phyloP scores from a whole-genome alignment of 768 basidiomycete genomes.

The Leccinum fibrillosum region DNA sequence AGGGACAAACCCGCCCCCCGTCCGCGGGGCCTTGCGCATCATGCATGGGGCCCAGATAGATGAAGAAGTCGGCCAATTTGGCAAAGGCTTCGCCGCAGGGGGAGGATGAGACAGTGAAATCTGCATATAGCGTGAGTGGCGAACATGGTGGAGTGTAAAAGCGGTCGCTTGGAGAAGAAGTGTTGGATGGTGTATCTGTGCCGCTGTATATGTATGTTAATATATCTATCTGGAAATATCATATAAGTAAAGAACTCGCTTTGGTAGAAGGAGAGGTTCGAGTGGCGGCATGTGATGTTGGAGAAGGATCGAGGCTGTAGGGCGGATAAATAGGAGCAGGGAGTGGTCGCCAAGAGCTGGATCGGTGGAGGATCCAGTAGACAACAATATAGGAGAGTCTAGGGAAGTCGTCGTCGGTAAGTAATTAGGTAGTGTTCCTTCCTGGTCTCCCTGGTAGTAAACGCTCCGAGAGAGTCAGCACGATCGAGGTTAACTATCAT shows the following conservation, averaged over 20 bases:
- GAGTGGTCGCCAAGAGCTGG: constrained; percentile 11
- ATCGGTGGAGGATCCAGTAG: background rate
- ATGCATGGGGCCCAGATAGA: too few relatives aligned
- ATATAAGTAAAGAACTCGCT: background rate
- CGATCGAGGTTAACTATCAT: background rate
- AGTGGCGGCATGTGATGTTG: background rate
- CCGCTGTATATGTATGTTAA: background rate
- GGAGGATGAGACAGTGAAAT: background rate
- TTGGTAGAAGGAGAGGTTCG: background rate
- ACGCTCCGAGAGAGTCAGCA: background rate
- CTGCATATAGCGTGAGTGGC: background rate
- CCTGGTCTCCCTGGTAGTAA: too few relatives aligned
- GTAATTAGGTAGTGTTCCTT: too few relatives aligned
- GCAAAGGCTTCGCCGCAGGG: too few relatives aligned
- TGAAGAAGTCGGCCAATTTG: too few relatives aligned
- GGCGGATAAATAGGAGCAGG: too few relatives aligned
- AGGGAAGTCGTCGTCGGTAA: too few relatives aligned
- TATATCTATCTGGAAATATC: background rate
- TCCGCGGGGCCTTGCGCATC: too few relatives aligned
- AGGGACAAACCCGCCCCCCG: too few relatives aligned
- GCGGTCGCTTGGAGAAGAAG: background rate
- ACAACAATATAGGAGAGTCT: too few relatives aligned
- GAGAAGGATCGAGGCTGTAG: too few relatives aligned
- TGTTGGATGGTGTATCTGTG: background rate
- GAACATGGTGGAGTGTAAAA: background rate